phyloP scores from a whole-genome alignment of 192 early-diverging fungal species.

The Cetraspora pellucida region DNA sequence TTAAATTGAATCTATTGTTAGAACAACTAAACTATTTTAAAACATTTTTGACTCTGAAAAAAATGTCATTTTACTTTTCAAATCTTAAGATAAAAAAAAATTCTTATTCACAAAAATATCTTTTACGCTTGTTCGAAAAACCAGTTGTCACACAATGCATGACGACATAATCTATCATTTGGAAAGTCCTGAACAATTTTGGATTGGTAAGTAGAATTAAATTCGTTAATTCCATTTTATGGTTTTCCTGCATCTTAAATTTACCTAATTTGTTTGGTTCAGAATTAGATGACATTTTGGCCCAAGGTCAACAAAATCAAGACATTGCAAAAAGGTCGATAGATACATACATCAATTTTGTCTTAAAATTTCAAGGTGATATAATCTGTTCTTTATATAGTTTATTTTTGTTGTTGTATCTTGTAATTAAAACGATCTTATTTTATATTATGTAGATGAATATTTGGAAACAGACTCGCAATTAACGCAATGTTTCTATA shows the following conservation, averaged over 20 bases:
- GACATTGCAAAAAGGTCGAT: background rate
- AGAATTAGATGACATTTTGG: conserved; percentile 22
- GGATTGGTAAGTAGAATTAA: background rate
- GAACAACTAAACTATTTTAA: no score
- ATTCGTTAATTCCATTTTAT: background rate
- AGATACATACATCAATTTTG: conserved; percentile 13
- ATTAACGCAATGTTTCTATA: conserved; percentile 49
- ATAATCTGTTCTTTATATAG: background rate
- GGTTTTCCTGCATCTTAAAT: background rate
- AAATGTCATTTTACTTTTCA: no score
- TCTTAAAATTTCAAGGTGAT: conserved; percentile 16
- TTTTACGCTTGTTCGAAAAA: no score
- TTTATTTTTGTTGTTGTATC: background rate
- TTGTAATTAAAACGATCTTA: background rate
- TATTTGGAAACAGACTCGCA: conserved; percentile 47
- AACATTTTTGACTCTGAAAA: no score
- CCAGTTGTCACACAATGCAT: background rate
- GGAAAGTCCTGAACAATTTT: conserved; percentile 23
- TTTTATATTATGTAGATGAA: conserved; percentile 45
- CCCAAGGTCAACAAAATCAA: conserved; percentile 12
- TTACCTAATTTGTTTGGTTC: background rate
- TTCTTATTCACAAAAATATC: no score
- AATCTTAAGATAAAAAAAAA: no score
- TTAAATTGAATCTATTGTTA: no score
- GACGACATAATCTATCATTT: conserved; percentile 20